Evolutionary conservation across 306 rosid species (phyloP).

Genomic region (Quercus variabilis): DNA sequence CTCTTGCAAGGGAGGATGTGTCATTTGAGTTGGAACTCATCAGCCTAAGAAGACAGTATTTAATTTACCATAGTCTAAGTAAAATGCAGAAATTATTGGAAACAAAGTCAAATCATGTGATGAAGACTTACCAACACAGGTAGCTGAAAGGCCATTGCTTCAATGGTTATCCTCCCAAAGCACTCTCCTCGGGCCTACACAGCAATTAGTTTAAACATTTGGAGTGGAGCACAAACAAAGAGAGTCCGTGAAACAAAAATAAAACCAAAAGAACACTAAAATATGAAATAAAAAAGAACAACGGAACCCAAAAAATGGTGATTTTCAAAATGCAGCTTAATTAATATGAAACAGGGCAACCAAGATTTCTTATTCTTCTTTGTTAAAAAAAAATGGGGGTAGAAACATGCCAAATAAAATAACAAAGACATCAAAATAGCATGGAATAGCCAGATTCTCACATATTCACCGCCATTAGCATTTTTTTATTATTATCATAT

Average conservation of each 20-base stretch:
- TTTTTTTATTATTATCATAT: too few species aligned
- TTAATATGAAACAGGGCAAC: background rate
- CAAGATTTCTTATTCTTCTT: background rate
- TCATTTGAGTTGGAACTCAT: too few species aligned
- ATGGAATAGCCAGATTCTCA: too few species aligned
- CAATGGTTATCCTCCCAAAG: constrained; percentile 83
- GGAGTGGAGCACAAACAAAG: background rate
- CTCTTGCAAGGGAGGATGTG: too few species aligned
- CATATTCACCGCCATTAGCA: too few species aligned
- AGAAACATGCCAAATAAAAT: background rate
- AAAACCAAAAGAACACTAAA: background rate
- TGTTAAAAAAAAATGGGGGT: too few species aligned
- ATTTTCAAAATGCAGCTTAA: background rate
- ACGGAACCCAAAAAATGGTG: background rate
- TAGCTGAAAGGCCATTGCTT: constrained; percentile 85
- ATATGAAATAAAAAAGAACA: background rate
- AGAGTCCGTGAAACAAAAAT: background rate
- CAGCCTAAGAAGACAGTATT: background rate
- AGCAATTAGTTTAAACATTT: constrained; percentile 2
- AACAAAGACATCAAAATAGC: too few species aligned
- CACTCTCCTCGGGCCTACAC: constrained; percentile 75
- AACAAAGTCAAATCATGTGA: background rate
- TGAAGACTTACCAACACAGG: constrained; percentile 67
- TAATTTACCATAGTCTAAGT: background rate
- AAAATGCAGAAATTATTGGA: constrained; percentile 3